Conservation (phyloP, 2,329 filamentous ascomycete species). For the Rhytidhysteron rufulum region DNA sequence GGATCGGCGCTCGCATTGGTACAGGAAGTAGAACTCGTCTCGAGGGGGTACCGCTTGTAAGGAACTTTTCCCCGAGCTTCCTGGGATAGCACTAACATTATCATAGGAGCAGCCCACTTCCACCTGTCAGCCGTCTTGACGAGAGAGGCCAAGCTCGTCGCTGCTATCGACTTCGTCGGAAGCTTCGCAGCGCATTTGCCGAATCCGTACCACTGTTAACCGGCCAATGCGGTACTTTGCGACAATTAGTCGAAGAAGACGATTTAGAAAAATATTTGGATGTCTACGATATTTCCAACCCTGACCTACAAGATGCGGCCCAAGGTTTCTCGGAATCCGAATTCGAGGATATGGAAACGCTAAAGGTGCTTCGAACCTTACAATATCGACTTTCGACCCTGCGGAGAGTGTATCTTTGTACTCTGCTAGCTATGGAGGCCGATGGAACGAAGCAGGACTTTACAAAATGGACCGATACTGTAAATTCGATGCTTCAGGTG, state of each 20-base stretch:
- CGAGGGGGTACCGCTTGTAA: conserved; percentile 80
- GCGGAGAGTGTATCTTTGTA: conserved; percentile 82
- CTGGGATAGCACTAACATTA: conserved; percentile 19
- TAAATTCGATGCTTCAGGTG: conserved; percentile 68
- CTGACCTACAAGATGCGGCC: conserved; percentile 44
- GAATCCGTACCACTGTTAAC: conserved; percentile 69
- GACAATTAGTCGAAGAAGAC: conserved; percentile 69
- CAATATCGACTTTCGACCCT: conserved; percentile 72
- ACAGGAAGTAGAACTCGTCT: conserved; percentile 94
- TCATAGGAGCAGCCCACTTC: conserved; percentile 75
- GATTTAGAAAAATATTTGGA: conserved; percentile 92
- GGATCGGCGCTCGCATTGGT: conserved; percentile 76
- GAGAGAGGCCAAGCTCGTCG: conserved; percentile 74
- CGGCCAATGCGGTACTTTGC: conserved; percentile 64
- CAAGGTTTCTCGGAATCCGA: conserved; percentile 59
- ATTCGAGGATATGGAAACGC: conserved; percentile 69
- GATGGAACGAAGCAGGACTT: conserved; percentile 75
- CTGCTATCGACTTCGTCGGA: conserved; percentile 74
- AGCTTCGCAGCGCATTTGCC: conserved; percentile 66
- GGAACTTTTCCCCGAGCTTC: conserved; percentile 27
- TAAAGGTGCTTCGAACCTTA: conserved; percentile 69
- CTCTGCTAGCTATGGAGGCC: conserved; percentile 81
- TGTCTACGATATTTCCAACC: conserved; percentile 48
- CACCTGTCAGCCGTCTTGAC: conserved; percentile 88
- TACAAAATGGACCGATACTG: conserved; percentile 71